These are phyloP conservation scores for Phytopythium cucurbitacearum DNA, from an alignment of 352 stramenopile genomes.

Conservation along the genomic window DNA sequence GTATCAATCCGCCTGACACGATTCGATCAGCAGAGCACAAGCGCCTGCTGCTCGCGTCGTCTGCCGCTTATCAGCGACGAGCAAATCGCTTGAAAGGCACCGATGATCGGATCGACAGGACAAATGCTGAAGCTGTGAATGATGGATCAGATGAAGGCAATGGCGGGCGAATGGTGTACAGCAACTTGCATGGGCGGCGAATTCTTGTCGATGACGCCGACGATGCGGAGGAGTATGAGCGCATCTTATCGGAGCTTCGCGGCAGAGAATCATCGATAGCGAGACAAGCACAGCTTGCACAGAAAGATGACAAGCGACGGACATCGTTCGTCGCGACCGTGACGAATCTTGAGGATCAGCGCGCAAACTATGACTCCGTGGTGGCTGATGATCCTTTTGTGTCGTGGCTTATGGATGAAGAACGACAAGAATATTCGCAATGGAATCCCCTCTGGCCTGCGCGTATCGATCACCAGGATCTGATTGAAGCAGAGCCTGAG, in stretches of 20 bases:
- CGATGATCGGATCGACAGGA: not conserved
- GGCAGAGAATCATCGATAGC: conserved; percentile 32
- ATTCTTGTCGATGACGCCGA: conserved; percentile 61
- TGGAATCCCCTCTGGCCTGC: conserved; percentile 52
- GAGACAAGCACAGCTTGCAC: conserved; percentile 19
- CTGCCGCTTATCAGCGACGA: conserved; percentile 13
- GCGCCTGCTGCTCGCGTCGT: conserved; percentile 30
- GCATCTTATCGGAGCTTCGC: conserved; percentile 67
- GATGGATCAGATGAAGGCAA: conserved; percentile 7
- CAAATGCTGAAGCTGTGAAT: conserved; percentile 2
- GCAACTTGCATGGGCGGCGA: conserved; percentile 76
- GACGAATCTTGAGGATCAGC: conserved; percentile 49
- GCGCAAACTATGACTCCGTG: conserved; percentile 33
- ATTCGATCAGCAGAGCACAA: conserved; percentile 30
- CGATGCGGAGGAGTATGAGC: conserved; percentile 64
- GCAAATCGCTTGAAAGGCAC: not conserved
- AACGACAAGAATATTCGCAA: conserved; percentile 32
- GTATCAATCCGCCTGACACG: conserved; percentile 28
- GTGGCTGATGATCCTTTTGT: conserved; percentile 32
- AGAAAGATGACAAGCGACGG: conserved; percentile 28
- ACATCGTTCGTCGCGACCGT: conserved; percentile 12
- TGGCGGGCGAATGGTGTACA: conserved; percentile 48
- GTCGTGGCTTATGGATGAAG: conserved; percentile 38
- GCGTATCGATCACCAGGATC: conserved; percentile 32
- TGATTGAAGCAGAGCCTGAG: conserved; percentile 64